Base-by-base conservation (phyloP, 2,329 filamentous ascomycete genomes). In the Ceratocystis harringtonii region DNA sequence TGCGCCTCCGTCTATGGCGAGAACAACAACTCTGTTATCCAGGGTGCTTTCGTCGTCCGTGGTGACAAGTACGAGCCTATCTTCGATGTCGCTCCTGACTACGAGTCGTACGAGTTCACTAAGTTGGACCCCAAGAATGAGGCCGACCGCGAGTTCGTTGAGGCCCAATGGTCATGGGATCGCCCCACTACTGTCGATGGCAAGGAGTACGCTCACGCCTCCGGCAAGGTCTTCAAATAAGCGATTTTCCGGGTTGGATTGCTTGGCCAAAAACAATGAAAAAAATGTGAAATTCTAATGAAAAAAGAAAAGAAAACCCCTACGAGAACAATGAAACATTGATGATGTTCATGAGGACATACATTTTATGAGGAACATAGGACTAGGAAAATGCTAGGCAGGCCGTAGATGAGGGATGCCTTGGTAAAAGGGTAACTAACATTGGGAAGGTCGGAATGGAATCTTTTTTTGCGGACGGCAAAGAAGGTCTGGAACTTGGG, bases 161-260 rank as follows among this genome's bases (percentile, higher is more conserved):
- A 94, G 74, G 85, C 88, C 75, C 82, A 87, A 79, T 99, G 94
- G 94, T 81, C 84, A 69, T 96, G 91, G 89, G 94, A 97, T 77
- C 88, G 90, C 81, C 86, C 89, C 70, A 80, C 92, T 73, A 80
- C 79, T 70, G 83, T 90, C 73, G 78, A 88, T 74, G 92, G 88
- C 81, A 96, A 97, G 88, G 84, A 87, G 75, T 95, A 92, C 80
- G 79, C 85, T 76, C 90, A 88, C 81, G 88, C 88, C 74, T 87
- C 90, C 74, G 94, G 94, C 76, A 96, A 97, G 86, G 91, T 97
- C 77, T 97, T 96, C 89, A 97, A 97, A 84, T 97, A 96, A 84
- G 74, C 71, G 68, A 69, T 68, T 71, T 45, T 68, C 68, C 30
- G 41, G 44, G 36, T 30, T 70, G 66, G 62, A 62, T 68, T 62